Conservation (phyloP, 768 basidiomycete genomes). For the Kwoniella bestiolae region DNA sequence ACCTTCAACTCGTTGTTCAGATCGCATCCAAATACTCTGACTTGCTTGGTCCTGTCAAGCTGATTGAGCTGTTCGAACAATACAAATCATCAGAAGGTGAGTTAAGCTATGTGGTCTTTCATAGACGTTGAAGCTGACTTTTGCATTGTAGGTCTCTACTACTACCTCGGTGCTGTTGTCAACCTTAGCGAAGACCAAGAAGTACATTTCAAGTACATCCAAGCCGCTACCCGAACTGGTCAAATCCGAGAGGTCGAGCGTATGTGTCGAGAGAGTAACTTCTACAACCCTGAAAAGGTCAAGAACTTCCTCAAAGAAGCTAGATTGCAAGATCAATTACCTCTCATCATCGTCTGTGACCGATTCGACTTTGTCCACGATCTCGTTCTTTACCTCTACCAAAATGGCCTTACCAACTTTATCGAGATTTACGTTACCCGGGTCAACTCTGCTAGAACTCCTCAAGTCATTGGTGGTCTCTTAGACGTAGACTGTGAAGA, state of each 20-base stretch:
- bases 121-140: slow-evolving; percentile 2
- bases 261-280: slow-evolving; percentile 95
- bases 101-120: slow-evolving; percentile 14
- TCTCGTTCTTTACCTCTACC: slow-evolving; percentile 96
- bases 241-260: slow-evolving; percentile 99
- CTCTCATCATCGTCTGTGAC: slow-evolving; percentile 99
- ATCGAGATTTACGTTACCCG: slow-evolving; percentile 99
- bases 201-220: slow-evolving; percentile 99
- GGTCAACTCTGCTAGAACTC: slow-evolving; percentile 95
- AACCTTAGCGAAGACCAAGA: slow-evolving; percentile 95
- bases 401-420: slow-evolving; percentile 93
- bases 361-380: slow-evolving; percentile 99
- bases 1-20: slow-evolving; percentile 92
- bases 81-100: slow-evolving; percentile 96
- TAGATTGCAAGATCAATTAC: slow-evolving; percentile 92
- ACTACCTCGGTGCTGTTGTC: slow-evolving; percentile 96
- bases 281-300: slow-evolving; percentile 99
- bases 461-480: slow-evolving; percentile 93
- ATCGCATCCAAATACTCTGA: slow-evolving; percentile 99
- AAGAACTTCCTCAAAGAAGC: slow-evolving; percentile 99
- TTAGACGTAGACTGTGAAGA: slow-evolving; percentile 99
- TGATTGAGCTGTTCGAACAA: slow-evolving; percentile 97
- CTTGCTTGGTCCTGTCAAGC: slow-evolving; percentile 91
- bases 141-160: slow-evolving; percentile 76
- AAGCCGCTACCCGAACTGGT: slow-evolving; percentile 95